Percentiles rank a stretch among this genome's conserved stretches.
These are phyloP conservation scores for Candida qinlingensis DNA, from an alignment of 805 yeast species.

Conservation along the genomic window DNA sequence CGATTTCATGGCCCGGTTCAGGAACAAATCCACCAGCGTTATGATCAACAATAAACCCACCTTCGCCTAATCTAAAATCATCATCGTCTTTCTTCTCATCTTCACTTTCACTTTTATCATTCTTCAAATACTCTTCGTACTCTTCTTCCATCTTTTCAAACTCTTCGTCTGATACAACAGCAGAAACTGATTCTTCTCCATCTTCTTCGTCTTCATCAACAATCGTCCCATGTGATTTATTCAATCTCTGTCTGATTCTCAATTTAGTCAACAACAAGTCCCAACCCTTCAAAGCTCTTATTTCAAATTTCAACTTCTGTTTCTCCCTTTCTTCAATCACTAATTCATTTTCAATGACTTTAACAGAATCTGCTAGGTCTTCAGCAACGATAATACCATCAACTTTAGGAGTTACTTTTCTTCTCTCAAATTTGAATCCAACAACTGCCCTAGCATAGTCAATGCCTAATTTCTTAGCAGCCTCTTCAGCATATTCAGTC, in stretches of 20 bases:
- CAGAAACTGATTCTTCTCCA: constrained; percentile 12
- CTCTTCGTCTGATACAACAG: constrained; percentile 12
- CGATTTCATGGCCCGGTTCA: constrained; percentile 10
- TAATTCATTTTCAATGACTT: constrained; percentile 43
- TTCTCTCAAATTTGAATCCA: constrained; percentile 68
- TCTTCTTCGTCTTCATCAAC: constrained; percentile 8
- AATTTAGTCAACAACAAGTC: constrained; percentile 38
- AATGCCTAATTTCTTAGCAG: constrained; percentile 64
- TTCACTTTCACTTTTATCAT: constrained; percentile 15
- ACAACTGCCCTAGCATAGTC: constrained; percentile 87
- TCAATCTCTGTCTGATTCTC: constrained; percentile 37
- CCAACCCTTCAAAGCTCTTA: constrained; percentile 45
- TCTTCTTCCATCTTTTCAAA: constrained; percentile 15
- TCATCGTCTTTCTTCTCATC: constrained; percentile 1
- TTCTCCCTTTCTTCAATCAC: constrained; percentile 38
- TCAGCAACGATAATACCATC: constrained; percentile 73
- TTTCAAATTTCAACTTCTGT: constrained; percentile 37
- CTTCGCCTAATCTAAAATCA: background rate
- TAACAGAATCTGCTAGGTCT: constrained; percentile 57
- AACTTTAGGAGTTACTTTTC: constrained; percentile 53
- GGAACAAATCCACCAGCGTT: constrained; percentile 10
- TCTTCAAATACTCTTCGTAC: constrained; percentile 19
- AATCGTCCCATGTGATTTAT: constrained; percentile 39
- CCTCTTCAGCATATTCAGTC: constrained; percentile 51
- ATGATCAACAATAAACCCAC: constrained; percentile 9